Base-by-base conservation (phyloP, 805 yeast genomes). In the Saccharomyces jurei region DNA sequence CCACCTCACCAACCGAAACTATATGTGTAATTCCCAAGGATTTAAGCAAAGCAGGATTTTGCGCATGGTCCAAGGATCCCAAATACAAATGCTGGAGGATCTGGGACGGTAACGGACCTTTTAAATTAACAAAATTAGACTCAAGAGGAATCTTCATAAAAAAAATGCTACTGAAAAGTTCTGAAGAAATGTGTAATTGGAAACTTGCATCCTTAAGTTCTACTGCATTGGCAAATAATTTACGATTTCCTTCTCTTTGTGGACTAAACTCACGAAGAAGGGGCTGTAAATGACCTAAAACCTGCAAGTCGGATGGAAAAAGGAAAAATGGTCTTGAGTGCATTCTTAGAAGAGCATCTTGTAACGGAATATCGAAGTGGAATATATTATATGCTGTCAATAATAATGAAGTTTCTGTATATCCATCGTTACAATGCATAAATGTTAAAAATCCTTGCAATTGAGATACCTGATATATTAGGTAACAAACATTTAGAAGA, bases 261-360 rank as follows among this genome's bases (percentile, higher is more conserved):
- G 95, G 95, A 11, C 92, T 84, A 63, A 74, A 81, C 55, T 73
- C 75, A 13, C 82, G 72, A 52, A 91, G 64, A 1, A 88, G 65
- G 1, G 80, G 71, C 66, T 88, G 90, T 32, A 90, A 67, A 61
- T 83, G 87, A 21, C 78, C 74, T 31, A 91, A 68, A 3, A 89
- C 76, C 25, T 75, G 73, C 30, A 86, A 83, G 69, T 91, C 97
- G 21, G 85, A 80, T 58, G 82, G 83, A 69, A 90, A 91, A 6
- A 90, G 77, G 71, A 88, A 90, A 66, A 88, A 89, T 1, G 97
- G 96, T 54, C 97, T 75, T 4, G 86, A 83, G 66, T 90, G 96
- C 52, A 89, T 69, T 55, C 79, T 77, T 21, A 86, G 63, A 57
- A 86, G 74, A 0, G 90, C 91, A 44, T 85, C 83, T 28, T 86